Percentiles rank a stretch among this genome's conserved stretches.
These are phyloP conservation scores for Phytophthora pluvialis DNA, from an alignment of 352 stramenopile species.

Conservation along the genomic window DNA sequence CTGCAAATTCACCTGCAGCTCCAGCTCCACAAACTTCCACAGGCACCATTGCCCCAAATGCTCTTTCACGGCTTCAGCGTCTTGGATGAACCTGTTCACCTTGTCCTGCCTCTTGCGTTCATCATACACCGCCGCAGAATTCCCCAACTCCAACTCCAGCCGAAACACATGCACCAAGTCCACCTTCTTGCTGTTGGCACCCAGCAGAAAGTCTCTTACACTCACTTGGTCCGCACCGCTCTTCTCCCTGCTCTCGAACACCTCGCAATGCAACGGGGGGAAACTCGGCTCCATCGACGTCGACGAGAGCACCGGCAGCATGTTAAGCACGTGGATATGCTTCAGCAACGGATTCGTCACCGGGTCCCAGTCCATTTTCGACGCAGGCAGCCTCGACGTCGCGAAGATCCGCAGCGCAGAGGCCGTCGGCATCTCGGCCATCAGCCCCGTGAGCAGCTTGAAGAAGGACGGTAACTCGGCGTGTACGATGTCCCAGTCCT, in stretches of 20 bases:
- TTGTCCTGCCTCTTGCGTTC: conserved; percentile 78
- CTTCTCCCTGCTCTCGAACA: conserved; percentile 37
- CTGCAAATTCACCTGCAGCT: conserved; percentile 76
- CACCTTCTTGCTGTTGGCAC: conserved; percentile 73
- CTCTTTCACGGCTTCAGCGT: conserved; percentile 64
- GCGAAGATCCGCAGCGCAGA: conserved; percentile 55
- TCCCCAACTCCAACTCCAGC: conserved; percentile 70
- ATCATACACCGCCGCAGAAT: conserved; percentile 75
- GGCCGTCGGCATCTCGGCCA: conserved; percentile 20
- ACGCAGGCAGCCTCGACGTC: conserved; percentile 58
- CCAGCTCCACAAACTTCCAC: conserved; percentile 81
- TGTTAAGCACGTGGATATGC: conserved; percentile 68
- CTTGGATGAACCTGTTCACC: conserved; percentile 72
- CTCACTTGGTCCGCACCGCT: conserved; percentile 10
- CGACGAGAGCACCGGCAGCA: conserved; percentile 51
- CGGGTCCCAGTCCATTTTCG: conserved; percentile 55
- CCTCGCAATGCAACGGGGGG: conserved; percentile 59
- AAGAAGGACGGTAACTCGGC: conserved; percentile 68
- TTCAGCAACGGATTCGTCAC: conserved; percentile 61
- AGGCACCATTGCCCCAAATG: conserved; percentile 83
- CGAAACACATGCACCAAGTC: conserved; percentile 71
- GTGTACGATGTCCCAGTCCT: conserved; percentile 73
- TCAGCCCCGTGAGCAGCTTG: conserved; percentile 31
- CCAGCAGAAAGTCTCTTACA: conserved; percentile 70
- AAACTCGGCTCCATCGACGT: conserved; percentile 32